Evolutionary conservation across 805 yeast species (phyloP).

Genomic region (Monosporozyma siamensis): DNA sequence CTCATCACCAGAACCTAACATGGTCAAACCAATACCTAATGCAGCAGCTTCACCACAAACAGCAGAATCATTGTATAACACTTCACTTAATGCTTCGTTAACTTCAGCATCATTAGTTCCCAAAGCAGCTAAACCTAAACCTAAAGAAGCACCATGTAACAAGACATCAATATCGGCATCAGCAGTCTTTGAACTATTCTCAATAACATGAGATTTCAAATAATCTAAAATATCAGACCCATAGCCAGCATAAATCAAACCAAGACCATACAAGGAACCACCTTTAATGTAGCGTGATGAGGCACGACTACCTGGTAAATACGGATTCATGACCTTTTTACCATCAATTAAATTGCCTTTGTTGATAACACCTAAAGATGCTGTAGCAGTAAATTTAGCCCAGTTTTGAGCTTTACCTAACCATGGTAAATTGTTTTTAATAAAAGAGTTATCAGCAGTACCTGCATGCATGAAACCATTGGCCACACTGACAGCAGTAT

Average conservation of each 20-base stretch:
- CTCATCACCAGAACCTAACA: conserved; percentile 82
- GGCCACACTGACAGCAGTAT: conserved; percentile 89
- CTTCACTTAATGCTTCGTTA: conserved; percentile 74
- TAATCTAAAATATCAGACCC: conserved; percentile 80
- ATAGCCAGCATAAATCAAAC: conserved; percentile 91
- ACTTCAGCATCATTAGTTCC: conserved; percentile 66
- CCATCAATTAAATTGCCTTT: conserved; percentile 92
- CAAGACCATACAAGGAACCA: conserved; percentile 88
- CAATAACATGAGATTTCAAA: conserved; percentile 62
- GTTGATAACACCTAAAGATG: conserved; percentile 95
- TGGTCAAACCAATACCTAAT: conserved; percentile 87
- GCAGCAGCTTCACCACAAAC: conserved; percentile 96
- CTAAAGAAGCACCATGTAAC: conserved; percentile 91
- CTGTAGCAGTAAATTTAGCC: conserved; percentile 97
- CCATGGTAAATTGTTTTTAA: conserved; percentile 89
- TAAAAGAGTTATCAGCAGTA: conserved; percentile 88
- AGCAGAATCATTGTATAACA: conserved; percentile 83
- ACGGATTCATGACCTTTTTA: conserved; percentile 75
- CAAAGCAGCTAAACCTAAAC: conserved; percentile 96
- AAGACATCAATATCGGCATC: conserved; percentile 68
- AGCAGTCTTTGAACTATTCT: conserved; percentile 49
- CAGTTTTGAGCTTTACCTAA: conserved; percentile 95
- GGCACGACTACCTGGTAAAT: conserved; percentile 64
- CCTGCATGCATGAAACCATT: conserved; percentile 95
- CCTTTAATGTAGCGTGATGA: conserved; percentile 86